Conservation (phyloP, 1,284 basidiomycete genomes). For the Flammula alnicola region DNA sequence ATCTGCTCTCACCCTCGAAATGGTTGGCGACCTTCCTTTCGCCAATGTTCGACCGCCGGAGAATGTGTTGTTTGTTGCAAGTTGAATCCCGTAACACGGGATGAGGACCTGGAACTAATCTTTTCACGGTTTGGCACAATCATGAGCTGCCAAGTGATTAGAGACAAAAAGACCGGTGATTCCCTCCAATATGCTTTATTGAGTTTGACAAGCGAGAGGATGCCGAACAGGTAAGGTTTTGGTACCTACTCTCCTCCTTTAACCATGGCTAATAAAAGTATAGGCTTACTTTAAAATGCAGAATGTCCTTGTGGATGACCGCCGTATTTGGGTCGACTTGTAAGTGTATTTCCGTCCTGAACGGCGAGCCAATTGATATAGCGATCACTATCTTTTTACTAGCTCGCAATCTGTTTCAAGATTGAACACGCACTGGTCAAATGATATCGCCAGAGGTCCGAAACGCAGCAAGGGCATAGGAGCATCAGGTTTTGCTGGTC, state of each 20-base stretch:
- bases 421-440: constrained; percentile 75
- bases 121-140: constrained; percentile 96
- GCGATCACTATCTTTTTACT: constrained; percentile 5
- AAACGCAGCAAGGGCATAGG: constrained; percentile 36
- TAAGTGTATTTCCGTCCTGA: constrained; percentile 13
- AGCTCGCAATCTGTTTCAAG: constrained; percentile 91
- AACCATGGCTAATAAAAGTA: constrained; percentile 6
- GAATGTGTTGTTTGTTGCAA: constrained; percentile 99
- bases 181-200: constrained; percentile 98
- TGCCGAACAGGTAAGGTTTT: constrained; percentile 78
- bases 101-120: constrained; percentile 97
- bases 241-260: background rate
- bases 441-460: constrained; percentile 65
- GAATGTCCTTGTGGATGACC: constrained; percentile 98
- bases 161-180: constrained; percentile 95
- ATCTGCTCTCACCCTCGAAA: constrained; percentile 95
- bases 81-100: constrained; percentile 86
- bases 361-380: background rate
- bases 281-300: constrained; percentile 99
- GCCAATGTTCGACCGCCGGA: constrained; percentile 98
- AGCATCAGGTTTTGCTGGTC: constrained; percentile 62
- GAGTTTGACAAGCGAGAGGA: constrained; percentile 95
- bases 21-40: constrained; percentile 98
- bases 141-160: constrained; percentile 96
- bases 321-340: constrained; percentile 89